Evolutionary conservation across 2,329 filamentous ascomycete species (phyloP), one percentile per base, ranked within the genome.

Genomic region (Oidium heveae): DNA sequence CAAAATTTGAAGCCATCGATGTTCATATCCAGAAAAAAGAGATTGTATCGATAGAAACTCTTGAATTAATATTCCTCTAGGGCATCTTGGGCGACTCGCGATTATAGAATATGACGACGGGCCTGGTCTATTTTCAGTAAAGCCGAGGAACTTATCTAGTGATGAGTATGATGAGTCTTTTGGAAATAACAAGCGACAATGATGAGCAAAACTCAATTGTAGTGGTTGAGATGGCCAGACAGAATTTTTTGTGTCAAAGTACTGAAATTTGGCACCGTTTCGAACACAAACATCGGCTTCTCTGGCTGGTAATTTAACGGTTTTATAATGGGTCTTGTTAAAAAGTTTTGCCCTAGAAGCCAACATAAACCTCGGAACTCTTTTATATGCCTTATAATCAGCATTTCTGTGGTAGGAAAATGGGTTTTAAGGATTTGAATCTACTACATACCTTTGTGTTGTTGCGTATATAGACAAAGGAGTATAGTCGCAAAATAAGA

Each of bases 1-100:
- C 0, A 75, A 60, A 0, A 77, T 67, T 5, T 68, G 66, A 2
- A 68, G 60, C 72, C 74, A 75, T 10, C 73, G 67, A 1, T 68
- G 60, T 51, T 64, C 56, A 8, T 63, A 68, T 0, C 71, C 72
- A 3, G 66, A 61, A 2, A 71, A 63, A 0, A 77, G 59, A 16
- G 57, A 64, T 56, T 71, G 68, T 55, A 70, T 70, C 0, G 72
- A 66, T 41, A 66, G 66, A 57, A 67, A 75, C 54, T 77, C 74
- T 20, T 73, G 69, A 0, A 69, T 54, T 6, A 66, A 68, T 28
- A 74, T 57, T 6, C 66, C 63, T 2, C 65, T 53, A 0, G 73
- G 72, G 57, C 74, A 76, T 2, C 65, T 63, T 0, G 66, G 62
- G 47, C 72, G 69, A 32, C 61, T 70, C 4, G 73, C 68, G 39